Evolutionary conservation across 2,329 filamentous ascomycete species (phyloP).

Genomic region (Daldinia sp.): DNA sequence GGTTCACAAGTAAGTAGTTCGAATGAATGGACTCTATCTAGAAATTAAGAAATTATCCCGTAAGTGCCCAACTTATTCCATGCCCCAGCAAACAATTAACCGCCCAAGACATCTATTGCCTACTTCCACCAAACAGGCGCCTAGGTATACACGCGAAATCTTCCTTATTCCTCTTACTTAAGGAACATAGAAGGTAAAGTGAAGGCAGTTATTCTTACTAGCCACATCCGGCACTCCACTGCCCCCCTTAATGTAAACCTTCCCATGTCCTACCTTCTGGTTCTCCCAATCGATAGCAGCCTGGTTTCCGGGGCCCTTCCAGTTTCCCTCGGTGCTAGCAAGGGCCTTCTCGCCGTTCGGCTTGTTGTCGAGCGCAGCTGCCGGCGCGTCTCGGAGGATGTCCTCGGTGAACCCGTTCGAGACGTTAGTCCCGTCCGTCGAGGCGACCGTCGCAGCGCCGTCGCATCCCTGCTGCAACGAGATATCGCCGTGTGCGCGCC

Average conservation of each 20-base stretch:
- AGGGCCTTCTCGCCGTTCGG: conserved; percentile 47
- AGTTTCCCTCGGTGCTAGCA: conserved; percentile 50
- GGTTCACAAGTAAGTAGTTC: too few relatives aligned
- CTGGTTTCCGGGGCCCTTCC: conserved; percentile 49
- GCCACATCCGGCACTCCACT: conserved; percentile 48
- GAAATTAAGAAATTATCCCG: too few relatives aligned
- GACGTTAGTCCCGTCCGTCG: conserved; percentile 48
- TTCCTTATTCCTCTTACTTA: too few relatives aligned
- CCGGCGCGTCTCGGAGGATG: conserved; percentile 47
- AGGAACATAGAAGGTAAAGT: conserved; percentile 41
- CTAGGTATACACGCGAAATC: too few relatives aligned
- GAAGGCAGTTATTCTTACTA: conserved; percentile 46
- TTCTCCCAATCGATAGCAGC: conserved; percentile 48
- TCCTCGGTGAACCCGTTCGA: conserved; percentile 47
- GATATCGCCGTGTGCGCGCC: conserved; percentile 50
- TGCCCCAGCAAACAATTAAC: too few relatives aligned
- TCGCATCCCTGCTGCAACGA: conserved; percentile 51
- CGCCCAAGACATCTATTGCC: too few relatives aligned
- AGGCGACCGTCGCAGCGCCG: conserved; percentile 49
- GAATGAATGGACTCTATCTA: too few relatives aligned
- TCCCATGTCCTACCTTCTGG: conserved; percentile 44
- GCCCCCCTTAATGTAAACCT: conserved; percentile 49
- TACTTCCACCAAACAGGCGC: too few relatives aligned
- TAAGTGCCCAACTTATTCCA: too few relatives aligned
- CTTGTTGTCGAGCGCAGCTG: conserved; percentile 46